Evolutionary conservation across 1,284 basidiomycete genomes (phyloP), one percentile per base, ranked within the genome.

Genomic region (Agroathelia rolfsii): DNA sequence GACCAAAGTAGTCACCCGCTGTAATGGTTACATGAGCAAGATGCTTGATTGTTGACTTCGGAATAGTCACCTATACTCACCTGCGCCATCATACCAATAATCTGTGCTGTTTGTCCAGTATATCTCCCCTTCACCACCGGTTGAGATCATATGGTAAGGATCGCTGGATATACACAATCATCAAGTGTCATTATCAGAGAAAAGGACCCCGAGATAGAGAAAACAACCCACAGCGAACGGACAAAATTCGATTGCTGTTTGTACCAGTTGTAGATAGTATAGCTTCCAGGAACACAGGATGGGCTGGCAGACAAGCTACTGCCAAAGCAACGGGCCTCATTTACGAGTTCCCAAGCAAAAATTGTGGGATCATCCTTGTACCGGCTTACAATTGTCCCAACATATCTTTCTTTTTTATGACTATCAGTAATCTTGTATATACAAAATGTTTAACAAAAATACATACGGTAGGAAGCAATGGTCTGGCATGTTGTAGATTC

Each of bases 311-410:
- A 57, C 17, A 66, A 52, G 30, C 73, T 70, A n/a, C n/a, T n/a
- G n/a, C 69, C 65, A 7, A 61, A 44, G 46, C 70, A 74, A 6
- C 71, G 61, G 1, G 71, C 68, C 45, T 74, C 72, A 38, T 74
- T 74, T 55, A 69, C 62, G 24, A 74, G 56, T 45, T 75, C 69
- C 71, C 69, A 73, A 0, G 70, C 69, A 41, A 73, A 72, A 18
- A 75, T 62, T 27, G 62, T 59, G 1, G 62, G 52, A 1, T 66
- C 71, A 30, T 55, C 44, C 46, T 69, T 73, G 55, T 74, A 75
- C 36, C 71, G 56, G 32, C 68, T 57, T 17, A 75, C 68, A 31
- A 75, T 63, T 3, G 60, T 63, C 35, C 58, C 59, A 18, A 72
- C 66, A 42, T 73, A 75, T 13, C 59, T 56, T 43, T 72, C 70